Conservation (phyloP, 139 green algal species). For the Volvox reticuliferus region DNA sequence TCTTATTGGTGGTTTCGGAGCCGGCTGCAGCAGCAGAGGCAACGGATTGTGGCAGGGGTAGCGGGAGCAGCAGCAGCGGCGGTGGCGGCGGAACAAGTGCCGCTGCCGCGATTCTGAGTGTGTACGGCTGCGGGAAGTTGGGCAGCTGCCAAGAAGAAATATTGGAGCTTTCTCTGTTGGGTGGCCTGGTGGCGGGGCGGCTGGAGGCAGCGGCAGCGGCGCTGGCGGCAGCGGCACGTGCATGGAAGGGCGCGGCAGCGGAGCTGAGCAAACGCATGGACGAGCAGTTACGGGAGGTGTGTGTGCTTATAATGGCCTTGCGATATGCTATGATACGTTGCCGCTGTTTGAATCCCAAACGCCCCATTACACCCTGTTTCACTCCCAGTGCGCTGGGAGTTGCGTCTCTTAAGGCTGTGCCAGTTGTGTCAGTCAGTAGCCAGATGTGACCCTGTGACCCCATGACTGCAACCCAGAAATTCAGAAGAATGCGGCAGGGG, state of each 20-base stretch:
- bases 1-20: slow-evolving; percentile 34
- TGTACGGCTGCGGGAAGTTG: slow-evolving; percentile 31
- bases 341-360: too few species aligned
- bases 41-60: background rate
- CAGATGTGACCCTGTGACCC: too few species aligned
- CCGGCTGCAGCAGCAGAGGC: background rate
- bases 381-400: background rate
- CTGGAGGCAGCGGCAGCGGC: slow-evolving; percentile 42
- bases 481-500: too few species aligned
- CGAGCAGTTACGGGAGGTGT: slow-evolving; percentile 46
- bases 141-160: slow-evolving; percentile 27
- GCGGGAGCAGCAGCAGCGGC: background rate
- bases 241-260: slow-evolving; percentile 40
- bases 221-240: slow-evolving; percentile 44
- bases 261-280: slow-evolving; percentile 52
- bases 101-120: background rate
- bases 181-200: slow-evolving; percentile 25
- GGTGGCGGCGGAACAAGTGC: background rate
- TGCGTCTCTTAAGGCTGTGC: too few species aligned
- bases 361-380: background rate
- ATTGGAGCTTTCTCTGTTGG: slow-evolving; percentile 46
- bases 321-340: too few species aligned
- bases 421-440: too few species aligned
- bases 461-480: too few species aligned
- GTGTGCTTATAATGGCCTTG: background rate